A percentile compares a stretch with the other conserved stretches of the same genome.
Conservation (phyloP, 2,329 filamentous ascomycete genomes). For the Emmonsiellopsis sp. region DNA sequence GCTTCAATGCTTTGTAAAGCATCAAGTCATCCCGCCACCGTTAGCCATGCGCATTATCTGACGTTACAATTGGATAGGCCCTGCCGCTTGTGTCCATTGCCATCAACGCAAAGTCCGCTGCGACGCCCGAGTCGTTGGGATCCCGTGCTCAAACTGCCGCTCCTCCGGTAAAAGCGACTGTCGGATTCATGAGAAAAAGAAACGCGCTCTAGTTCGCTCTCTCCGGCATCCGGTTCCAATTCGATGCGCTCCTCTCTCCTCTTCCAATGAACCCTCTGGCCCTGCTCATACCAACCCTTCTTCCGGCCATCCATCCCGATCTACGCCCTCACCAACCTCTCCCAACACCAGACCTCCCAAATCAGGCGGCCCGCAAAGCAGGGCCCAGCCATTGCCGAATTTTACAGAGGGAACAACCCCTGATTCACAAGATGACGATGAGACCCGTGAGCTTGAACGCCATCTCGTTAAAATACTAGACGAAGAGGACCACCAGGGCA, state of each 20-base stretch:
- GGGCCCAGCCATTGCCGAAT: slow-evolving; percentile 13
- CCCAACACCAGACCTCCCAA: not conserved
- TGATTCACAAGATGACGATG: slow-evolving; percentile 30
- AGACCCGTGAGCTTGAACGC: slow-evolving; percentile 34
- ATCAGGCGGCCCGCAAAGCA: slow-evolving; percentile 7
- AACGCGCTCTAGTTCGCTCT: slow-evolving; percentile 34
- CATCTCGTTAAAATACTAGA: slow-evolving; percentile 45
- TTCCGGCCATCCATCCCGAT: not conserved
- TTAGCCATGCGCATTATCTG: not conserved
- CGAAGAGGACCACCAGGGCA: slow-evolving; percentile 33
- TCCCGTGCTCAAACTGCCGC: slow-evolving; percentile 42
- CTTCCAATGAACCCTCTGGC: slow-evolving; percentile 1
- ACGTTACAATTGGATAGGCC: slow-evolving; percentile 17
- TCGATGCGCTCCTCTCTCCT: slow-evolving; percentile 27
- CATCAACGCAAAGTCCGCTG: slow-evolving; percentile 45
- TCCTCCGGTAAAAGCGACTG: slow-evolving; percentile 35
- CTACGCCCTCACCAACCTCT: slow-evolving; percentile 3
- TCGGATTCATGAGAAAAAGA: slow-evolving; percentile 43
- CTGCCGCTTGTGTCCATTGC: slow-evolving; percentile 41
- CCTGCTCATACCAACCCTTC: slow-evolving; percentile 1
- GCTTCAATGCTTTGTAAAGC: too few species aligned
- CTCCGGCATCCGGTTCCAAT: slow-evolving; percentile 40
- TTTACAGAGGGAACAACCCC: slow-evolving; percentile 18
- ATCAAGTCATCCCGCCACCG: too few species aligned
- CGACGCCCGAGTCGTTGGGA: slow-evolving; percentile 39